Percentiles rank a stretch among this genome's conserved stretches.
phyloP scores from a whole-genome alignment of 1,139 yeast genomes.

The Yamadazyma kanchanaburiensis region DNA sequence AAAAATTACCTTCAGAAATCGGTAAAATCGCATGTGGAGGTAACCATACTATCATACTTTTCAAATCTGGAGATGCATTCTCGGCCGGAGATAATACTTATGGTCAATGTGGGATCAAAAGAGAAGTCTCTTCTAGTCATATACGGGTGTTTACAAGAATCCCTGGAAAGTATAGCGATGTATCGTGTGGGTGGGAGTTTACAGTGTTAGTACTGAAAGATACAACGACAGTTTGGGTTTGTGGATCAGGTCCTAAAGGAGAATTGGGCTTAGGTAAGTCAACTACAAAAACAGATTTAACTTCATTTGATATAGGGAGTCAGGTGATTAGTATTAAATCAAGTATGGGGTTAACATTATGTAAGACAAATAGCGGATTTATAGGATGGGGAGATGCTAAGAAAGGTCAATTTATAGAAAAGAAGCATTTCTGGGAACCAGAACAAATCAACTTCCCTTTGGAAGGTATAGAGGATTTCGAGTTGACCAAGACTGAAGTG shows the following conservation, averaged over 20 bases:
- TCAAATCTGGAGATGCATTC: constrained; percentile 50
- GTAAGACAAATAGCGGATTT: constrained; percentile 41
- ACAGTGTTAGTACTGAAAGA: constrained; percentile 46
- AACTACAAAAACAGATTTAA: constrained; percentile 12
- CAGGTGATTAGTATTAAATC: constrained; percentile 29
- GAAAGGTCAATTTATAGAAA: constrained; percentile 62
- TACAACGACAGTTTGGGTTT: constrained; percentile 36
- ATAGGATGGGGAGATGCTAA: constrained; percentile 85
- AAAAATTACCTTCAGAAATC: not conserved
- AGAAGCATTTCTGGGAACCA: constrained; percentile 24
- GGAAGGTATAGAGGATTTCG: constrained; percentile 13
- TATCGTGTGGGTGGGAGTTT: constrained; percentile 79
- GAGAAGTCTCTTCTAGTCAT: constrained; percentile 1
- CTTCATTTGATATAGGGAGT: constrained; percentile 5
- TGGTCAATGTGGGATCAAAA: constrained; percentile 51
- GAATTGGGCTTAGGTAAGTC: constrained; percentile 63
- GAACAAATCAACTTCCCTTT: constrained; percentile 18
- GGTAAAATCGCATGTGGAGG: constrained; percentile 70
- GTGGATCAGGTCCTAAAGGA: constrained; percentile 70
- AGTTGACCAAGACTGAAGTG: constrained; percentile 49
- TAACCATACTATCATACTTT: constrained; percentile 70
- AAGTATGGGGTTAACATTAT: constrained; percentile 57
- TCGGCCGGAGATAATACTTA: constrained; percentile 57
- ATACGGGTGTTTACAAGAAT: constrained; percentile 25
- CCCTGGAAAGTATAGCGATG: constrained; percentile 35